Conservation (phyloP, 2,329 filamentous ascomycete genomes). For the Fusarium ramigenum region DNA sequence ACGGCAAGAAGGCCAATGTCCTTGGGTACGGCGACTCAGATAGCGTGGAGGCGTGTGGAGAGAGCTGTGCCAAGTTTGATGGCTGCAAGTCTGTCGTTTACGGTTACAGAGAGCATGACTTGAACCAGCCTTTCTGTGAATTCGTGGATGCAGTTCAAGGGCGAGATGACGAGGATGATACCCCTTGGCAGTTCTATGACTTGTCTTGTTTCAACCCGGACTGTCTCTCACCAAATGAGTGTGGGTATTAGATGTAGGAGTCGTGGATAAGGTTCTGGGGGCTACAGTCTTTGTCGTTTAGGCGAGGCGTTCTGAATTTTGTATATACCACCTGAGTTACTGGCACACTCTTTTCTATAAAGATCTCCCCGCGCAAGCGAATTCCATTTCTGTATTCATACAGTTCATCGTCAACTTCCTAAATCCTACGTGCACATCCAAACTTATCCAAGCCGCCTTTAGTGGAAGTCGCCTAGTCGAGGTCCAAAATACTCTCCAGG, state of each 20-base stretch:
- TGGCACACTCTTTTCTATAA: not conserved
- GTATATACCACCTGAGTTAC: constrained; percentile 6
- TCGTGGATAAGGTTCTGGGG: not conserved
- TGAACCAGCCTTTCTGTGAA: constrained; percentile 28
- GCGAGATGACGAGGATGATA: constrained; percentile 22
- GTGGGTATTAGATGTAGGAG: constrained; percentile 9
- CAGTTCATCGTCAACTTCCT: not conserved
- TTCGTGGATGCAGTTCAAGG: constrained; percentile 2
- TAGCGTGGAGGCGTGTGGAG: constrained; percentile 23
- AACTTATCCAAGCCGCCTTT: not conserved
- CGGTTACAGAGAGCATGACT: constrained; percentile 20
- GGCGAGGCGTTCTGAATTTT: constrained; percentile 4
- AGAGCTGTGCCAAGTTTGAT: constrained; percentile 20
- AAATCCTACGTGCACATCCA: fast-evolving
- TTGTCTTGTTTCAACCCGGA: constrained; percentile 30
- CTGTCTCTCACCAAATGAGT: constrained; percentile 16
- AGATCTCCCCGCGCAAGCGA: no score
- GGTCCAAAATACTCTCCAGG: constrained; percentile 48
- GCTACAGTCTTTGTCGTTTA: not conserved
- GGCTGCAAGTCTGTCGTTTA: constrained; percentile 23
- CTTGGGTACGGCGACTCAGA: constrained; percentile 21
- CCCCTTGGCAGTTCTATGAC: constrained; percentile 25
- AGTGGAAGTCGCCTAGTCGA: constrained; percentile 22
- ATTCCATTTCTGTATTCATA: not conserved
- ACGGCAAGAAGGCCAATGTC: constrained; percentile 17